A percentile compares a stretch with the other conserved stretches of the same genome.
Evolutionary conservation across 108 stramenopile genomes (phyloP).

Genomic region (Nannochloropsis gaditana): DNA sequence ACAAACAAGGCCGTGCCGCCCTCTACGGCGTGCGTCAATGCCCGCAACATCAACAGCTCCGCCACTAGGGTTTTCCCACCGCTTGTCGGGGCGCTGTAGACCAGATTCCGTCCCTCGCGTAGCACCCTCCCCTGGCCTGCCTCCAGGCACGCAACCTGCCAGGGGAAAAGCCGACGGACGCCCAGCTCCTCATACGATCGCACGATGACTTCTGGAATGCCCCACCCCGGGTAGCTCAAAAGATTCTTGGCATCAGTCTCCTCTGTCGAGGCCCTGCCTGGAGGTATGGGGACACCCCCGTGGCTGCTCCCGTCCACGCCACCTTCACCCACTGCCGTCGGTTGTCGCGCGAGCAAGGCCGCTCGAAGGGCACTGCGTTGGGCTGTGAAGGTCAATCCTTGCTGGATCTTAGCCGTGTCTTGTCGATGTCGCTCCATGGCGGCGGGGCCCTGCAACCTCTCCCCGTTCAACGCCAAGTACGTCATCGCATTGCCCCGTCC

Average conservation of each 20-base stretch:
- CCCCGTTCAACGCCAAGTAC: not conserved
- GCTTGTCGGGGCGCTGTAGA: constrained; percentile 54
- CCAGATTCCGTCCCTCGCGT: constrained; percentile 36
- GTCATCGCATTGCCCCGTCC: no score
- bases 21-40: constrained; percentile 38
- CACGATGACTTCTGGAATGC: constrained; percentile 24
- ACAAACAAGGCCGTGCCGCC: constrained; percentile 48
- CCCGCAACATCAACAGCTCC: constrained; percentile 47
- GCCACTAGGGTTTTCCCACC: constrained; percentile 55
- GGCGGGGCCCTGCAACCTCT: not conserved
- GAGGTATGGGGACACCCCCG: not conserved
- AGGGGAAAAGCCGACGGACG: constrained; percentile 41
- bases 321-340: not conserved
- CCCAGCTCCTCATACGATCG: constrained; percentile 25
- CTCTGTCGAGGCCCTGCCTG: not conserved
- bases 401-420: not conserved
- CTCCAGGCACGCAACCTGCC: constrained; percentile 49
- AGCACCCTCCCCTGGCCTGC: constrained; percentile 47
- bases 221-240: constrained; percentile 20
- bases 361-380: not conserved
- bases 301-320: not conserved
- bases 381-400: constrained; percentile 3
- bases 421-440: not conserved
- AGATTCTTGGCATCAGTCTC: not conserved
- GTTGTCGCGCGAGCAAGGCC: not conserved